Percentiles rank a stretch among this genome's conserved stretches.
Evolutionary conservation across 164 flowering plant species (phyloP).

Genomic region (Sedum album): DNA sequence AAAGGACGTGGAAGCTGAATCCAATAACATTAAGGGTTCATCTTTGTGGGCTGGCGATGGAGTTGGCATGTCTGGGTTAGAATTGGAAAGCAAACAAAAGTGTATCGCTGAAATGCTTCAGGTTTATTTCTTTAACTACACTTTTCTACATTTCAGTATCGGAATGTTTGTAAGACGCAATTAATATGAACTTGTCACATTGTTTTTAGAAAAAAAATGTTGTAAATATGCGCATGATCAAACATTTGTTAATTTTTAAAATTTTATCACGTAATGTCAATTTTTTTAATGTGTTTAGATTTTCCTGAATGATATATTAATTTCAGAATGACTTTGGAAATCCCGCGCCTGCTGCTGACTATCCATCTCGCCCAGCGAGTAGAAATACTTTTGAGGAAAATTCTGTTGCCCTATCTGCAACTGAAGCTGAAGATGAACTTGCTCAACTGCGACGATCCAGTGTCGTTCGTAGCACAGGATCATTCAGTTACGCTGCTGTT

Average conservation of each 20-base stretch:
- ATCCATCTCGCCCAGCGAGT: conserved; percentile 65
- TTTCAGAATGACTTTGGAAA: conserved; percentile 49
- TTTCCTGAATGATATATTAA: neutral
- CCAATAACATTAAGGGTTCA: conserved; percentile 29
- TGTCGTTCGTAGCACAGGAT: neutral
- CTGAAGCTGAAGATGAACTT: conserved; percentile 3
- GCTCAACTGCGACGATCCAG: conserved; percentile 1
- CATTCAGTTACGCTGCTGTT: neutral
- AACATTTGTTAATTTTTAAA: neutral
- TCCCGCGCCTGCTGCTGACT: conserved; percentile 30
- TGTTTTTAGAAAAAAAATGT: neutral
- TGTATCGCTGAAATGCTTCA: conserved; percentile 70
- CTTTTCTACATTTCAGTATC: neutral
- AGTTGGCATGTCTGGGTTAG: conserved; percentile 59
- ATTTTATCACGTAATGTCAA: neutral
- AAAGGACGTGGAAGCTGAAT: conserved; percentile 31
- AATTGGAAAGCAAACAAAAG: conserved; percentile 58
- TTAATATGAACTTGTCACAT: neutral
- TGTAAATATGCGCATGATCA: neutral
- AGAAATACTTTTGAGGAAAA: conserved; percentile 59
- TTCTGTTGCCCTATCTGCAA: conserved; percentile 16
- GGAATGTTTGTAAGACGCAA: neutral
- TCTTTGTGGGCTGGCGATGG: conserved; percentile 66
- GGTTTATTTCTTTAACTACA: conserved; percentile 24
- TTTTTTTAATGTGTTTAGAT: neutral